These are phyloP conservation scores for Ascochyta clinopodiicola DNA, from an alignment of 2,329 filamentous ascomycete species.

Conservation along the genomic window DNA sequence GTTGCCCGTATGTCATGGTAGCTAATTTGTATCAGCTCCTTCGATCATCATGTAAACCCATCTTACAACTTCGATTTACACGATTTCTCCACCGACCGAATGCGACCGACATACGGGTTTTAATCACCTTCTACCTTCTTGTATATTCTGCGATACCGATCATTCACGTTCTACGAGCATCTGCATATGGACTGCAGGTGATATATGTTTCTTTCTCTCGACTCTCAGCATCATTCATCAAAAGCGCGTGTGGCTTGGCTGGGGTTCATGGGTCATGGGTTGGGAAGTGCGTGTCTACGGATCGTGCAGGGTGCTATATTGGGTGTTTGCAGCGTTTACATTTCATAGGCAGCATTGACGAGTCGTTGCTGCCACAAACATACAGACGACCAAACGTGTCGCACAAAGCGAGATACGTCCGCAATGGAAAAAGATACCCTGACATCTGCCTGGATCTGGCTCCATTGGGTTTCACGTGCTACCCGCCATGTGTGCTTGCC, in stretches of 20 bases:
- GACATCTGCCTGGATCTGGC: neutral
- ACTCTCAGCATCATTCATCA: slow-evolving; percentile 22
- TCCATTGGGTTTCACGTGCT: neutral
- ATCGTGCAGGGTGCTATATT: slow-evolving; percentile 15
- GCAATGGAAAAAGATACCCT: slow-evolving; percentile 15
- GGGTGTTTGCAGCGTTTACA: slow-evolving; percentile 16
- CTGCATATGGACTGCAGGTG: slow-evolving; percentile 23
- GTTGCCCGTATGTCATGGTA: neutral
- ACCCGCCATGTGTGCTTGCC: too few relatives aligned
- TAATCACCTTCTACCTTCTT: slow-evolving; percentile 44
- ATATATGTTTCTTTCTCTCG: slow-evolving; percentile 19
- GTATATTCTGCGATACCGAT: slow-evolving; percentile 42
- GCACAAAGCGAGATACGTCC: slow-evolving; percentile 16
- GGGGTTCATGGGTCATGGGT: slow-evolving; percentile 20
- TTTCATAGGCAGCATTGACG: slow-evolving; percentile 16
- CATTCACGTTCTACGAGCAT: slow-evolving; percentile 21
- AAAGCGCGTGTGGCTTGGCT: slow-evolving; percentile 23
- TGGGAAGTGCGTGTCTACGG: slow-evolving; percentile 18
- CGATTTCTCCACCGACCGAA: slow-evolving; percentile 19
- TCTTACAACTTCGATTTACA: slow-evolving; percentile 1
- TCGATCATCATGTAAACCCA: slow-evolving; percentile 56
- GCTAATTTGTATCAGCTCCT: slow-evolving; percentile 44
- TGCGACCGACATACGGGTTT: slow-evolving; percentile 30
- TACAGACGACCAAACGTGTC: slow-evolving; percentile 5
- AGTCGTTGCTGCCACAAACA: slow-evolving; percentile 14